Conservation (phyloP, 257 asterid genomes). For the Lithospermum erythrorhizon region DNA sequence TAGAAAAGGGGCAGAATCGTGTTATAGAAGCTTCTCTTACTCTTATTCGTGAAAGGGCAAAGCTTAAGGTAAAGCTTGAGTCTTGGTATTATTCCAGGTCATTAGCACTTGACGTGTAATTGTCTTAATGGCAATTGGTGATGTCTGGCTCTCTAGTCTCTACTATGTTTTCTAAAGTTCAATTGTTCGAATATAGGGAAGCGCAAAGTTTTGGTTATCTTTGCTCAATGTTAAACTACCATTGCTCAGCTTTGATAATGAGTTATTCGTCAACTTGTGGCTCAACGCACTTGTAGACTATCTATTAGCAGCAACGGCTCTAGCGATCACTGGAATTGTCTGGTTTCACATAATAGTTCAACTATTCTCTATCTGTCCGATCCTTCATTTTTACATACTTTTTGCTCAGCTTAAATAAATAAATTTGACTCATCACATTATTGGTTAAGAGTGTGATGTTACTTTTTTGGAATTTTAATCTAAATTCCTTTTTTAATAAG, state of each 20-base stretch:
- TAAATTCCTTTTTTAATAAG: background rate
- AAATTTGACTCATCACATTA: too few relatives aligned
- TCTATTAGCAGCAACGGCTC: background rate
- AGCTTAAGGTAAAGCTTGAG: slow-evolving; percentile 63
- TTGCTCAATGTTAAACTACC: too few relatives aligned
- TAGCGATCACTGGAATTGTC: background rate
- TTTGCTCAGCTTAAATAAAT: too few relatives aligned
- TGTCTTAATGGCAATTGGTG: background rate
- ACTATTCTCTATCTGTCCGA: too few relatives aligned
- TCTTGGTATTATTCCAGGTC: background rate
- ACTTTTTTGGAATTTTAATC: background rate
- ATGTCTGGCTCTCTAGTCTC: background rate
- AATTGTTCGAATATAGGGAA: background rate
- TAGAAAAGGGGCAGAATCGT: slow-evolving; percentile 92
- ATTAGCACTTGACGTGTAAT: background rate
- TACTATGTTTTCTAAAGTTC: background rate
- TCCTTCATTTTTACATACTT: too few relatives aligned
- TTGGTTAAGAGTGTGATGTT: background rate
- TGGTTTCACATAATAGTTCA: too few relatives aligned
- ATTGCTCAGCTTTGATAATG: too few relatives aligned
- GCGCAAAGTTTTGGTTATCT: background rate
- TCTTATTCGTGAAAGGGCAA: slow-evolving; percentile 94
- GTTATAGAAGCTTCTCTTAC: slow-evolving; percentile 95
- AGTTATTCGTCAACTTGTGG: background rate
- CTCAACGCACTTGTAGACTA: background rate